Base-by-base conservation (phyloP, 768 basidiomycete species). In the Nidularia pulvinata region DNA sequence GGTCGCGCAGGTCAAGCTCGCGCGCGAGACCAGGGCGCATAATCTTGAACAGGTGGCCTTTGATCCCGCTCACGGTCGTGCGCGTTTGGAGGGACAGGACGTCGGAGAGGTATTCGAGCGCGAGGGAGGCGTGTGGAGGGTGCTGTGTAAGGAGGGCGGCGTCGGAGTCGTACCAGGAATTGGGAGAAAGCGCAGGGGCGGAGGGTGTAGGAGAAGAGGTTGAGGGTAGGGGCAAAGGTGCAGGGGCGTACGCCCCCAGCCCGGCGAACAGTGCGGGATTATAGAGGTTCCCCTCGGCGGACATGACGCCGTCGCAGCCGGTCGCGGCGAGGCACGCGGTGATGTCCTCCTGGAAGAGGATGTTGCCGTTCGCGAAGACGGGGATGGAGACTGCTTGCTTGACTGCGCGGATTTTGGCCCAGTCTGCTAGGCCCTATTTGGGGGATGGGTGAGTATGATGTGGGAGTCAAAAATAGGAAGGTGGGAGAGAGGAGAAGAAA, bases 321-420 rank as follows among this genome's bases (percentile, higher is more conserved):
- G 97, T 99, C 48, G 83, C 82, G 22, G 81, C 79, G 33, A 99
- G 72, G 67, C 95, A 98, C 9, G 76, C 73, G 49, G 80, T 77
- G 46, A 98, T 82, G 68, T 98, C 95, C n/a, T 84, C 79, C 44
- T 88, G 81, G 67, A 87, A 93, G 10, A 98, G 84, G 55, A 98
- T 84, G 67, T 98, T 98, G 32, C 97, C 97, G 68, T 99, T 99
- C 0, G 96, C 95, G 66, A 99, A 92, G 4, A 99, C 95, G 3
- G 95, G 96, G 0, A 99, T 83, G 0, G 83, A 84, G 36, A 98
- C 92, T 1, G 92, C 91, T 59, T 89, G 69, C 67, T 95, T 97
- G 60, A 99, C 94, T 0, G 93, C 91, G 6, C 81, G 82, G 63
- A 99, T 98, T 69, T 97, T 88, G 25, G 73, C 74, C 90, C 91